A percentile compares a stretch with the other conserved stretches of the same genome.
These are phyloP conservation scores for Pseudogymnoascus sp. DNA, from an alignment of 2,329 filamentous ascomycete genomes.

Conservation along the genomic window DNA sequence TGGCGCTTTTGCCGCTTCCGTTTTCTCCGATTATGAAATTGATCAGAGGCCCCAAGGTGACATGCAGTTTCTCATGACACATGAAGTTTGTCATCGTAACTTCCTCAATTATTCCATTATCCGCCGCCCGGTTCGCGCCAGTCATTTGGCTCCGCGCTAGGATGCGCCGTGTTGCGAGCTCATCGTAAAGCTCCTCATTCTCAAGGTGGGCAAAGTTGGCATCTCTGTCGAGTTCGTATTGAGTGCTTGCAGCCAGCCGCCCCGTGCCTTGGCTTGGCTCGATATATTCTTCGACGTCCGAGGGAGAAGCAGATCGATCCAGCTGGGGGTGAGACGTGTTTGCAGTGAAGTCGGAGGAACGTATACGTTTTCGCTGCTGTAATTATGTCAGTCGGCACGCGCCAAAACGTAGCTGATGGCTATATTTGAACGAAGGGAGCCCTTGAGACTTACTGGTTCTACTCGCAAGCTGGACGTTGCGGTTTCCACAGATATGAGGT, in stretches of 20 bases:
- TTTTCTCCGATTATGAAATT: slow-evolving; percentile 99
- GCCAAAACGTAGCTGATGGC: not conserved
- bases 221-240: slow-evolving; percentile 55
- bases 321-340: not conserved
- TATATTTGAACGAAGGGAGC: not conserved
- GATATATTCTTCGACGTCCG: slow-evolving; percentile 22
- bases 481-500: not conserved
- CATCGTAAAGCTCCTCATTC: slow-evolving; percentile 50
- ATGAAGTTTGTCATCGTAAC: slow-evolving; percentile 91
- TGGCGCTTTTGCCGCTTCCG: slow-evolving; percentile 93
- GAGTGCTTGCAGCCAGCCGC: slow-evolving; percentile 35
- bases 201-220: slow-evolving; percentile 49
- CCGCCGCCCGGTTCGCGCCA: slow-evolving; percentile 64
- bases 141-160: slow-evolving; percentile 36
- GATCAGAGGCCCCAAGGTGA: slow-evolving; percentile 84
- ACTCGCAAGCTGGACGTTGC: not conserved
- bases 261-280: slow-evolving; percentile 11
- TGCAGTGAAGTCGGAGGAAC: not conserved
- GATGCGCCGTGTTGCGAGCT: slow-evolving; percentile 56
- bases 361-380: not conserved
- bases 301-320: slow-evolving; percentile 11
- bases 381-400: not conserved
- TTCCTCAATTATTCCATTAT: slow-evolving; percentile 80
- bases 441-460: not conserved
- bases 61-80: slow-evolving; percentile 78